phyloP scores from a whole-genome alignment of 1,139 yeast genomes.

The Kodamaea ohmeri region DNA sequence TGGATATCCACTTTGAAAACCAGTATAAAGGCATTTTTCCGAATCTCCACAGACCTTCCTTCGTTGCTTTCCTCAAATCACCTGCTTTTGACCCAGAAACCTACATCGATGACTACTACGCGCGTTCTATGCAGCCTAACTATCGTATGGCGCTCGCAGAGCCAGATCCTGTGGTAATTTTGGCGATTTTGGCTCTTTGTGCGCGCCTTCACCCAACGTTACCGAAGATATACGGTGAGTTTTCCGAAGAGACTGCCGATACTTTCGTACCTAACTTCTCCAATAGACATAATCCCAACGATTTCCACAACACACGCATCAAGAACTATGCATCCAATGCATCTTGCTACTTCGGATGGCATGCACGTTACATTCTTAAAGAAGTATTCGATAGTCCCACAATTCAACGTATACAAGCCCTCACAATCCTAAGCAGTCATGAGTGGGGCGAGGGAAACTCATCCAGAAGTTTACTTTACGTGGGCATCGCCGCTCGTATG shows the following conservation, averaged over 20 bases:
- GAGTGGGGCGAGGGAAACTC: constrained; percentile 44
- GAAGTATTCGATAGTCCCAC: constrained; percentile 39
- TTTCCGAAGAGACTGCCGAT: constrained; percentile 28
- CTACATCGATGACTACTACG: constrained; percentile 23
- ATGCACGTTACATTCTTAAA: constrained; percentile 29
- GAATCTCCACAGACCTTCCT: constrained; percentile 31
- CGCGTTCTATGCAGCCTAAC: constrained; percentile 15
- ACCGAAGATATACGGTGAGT: constrained; percentile 29
- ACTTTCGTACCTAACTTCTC: constrained; percentile 22
- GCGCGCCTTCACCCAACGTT: constrained; percentile 32
- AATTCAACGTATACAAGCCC: constrained; percentile 36
- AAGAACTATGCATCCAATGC: constrained; percentile 23
- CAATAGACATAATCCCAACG: not conserved
- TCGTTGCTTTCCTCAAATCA: constrained; percentile 25
- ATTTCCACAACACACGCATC: constrained; percentile 6
- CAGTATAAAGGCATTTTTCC: constrained; percentile 37
- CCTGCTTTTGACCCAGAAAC: constrained; percentile 28
- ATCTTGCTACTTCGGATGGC: constrained; percentile 40
- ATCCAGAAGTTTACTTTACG: constrained; percentile 36
- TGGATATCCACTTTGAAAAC: constrained; percentile 30
- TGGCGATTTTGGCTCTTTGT: constrained; percentile 35
- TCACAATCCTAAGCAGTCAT: constrained; percentile 36
- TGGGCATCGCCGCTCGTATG: constrained; percentile 42
- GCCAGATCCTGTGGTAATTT: constrained; percentile 33
- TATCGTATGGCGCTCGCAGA: constrained; percentile 17